These are phyloP conservation scores for Didymella segeticola DNA, from an alignment of 2,329 filamentous ascomycete genomes.

Conservation along the genomic window DNA sequence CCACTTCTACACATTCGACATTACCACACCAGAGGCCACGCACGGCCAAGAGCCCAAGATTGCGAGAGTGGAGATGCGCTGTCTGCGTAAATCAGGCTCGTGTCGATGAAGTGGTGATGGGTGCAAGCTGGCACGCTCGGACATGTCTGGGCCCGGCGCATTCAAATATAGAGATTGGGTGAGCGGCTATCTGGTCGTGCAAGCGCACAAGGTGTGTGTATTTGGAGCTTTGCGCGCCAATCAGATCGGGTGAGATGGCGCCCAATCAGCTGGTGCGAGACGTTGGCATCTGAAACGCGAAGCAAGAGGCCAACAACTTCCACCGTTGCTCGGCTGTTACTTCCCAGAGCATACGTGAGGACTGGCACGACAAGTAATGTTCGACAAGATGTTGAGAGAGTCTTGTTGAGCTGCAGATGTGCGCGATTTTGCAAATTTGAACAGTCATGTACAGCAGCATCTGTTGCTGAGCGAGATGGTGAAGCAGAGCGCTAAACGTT, in stretches of 20 bases:
- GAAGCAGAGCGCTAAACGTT: constrained; percentile 9
- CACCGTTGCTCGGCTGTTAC: too few species aligned
- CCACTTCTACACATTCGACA: not conserved
- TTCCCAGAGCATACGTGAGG: too few species aligned
- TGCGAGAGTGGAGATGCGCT: not conserved
- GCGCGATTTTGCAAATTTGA: too few species aligned
- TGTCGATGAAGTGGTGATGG: not conserved
- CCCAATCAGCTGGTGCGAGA: constrained; percentile 29
- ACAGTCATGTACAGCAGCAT: too few species aligned
- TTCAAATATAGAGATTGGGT: constrained; percentile 32
- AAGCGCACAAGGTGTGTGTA: constrained; percentile 14
- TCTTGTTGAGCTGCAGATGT: not conserved
- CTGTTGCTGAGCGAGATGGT: not conserved
- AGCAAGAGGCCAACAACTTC: too few species aligned
- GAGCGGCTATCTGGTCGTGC: constrained; percentile 35
- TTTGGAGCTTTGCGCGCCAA: constrained; percentile 35
- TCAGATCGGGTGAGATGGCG: constrained; percentile 24
- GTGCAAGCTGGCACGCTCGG: constrained; percentile 7
- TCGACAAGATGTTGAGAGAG: too few species aligned
- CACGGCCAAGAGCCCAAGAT: too few species aligned
- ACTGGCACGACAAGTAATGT: too few species aligned
- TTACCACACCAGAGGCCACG: not conserved
- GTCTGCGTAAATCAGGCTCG: constrained; percentile 1
- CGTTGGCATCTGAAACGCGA: constrained; percentile 30
- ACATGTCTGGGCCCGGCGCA: constrained; percentile 17